Conservation (phyloP, 192 early-diverging fungal species). For the Backusella luteola region DNA sequence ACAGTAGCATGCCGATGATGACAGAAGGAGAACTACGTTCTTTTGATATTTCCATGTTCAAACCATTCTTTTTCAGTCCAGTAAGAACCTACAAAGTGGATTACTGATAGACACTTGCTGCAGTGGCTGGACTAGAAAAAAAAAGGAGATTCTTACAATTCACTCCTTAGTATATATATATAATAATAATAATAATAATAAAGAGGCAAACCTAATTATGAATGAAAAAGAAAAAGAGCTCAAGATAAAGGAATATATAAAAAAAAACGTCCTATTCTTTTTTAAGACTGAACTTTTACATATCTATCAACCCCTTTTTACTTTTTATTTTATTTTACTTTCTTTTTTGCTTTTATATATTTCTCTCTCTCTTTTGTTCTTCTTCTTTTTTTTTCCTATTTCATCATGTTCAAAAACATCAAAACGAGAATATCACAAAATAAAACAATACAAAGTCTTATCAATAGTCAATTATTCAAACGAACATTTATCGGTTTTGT, state of each 20-base stretch:
- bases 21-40: not conserved
- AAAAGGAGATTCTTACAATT: not conserved
- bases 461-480: not conserved
- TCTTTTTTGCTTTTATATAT: not conserved
- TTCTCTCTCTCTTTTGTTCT: not conserved
- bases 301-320: not conserved
- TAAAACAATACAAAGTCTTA: not conserved
- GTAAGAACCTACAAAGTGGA: slow-evolving; percentile 25
- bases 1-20: slow-evolving; percentile 14
- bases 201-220: not conserved
- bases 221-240: not conserved
- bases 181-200: not conserved
- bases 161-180: not conserved
- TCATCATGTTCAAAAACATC: not conserved
- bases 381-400: not conserved
- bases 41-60: slow-evolving; percentile 28
- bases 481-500: slow-evolving; percentile 5
- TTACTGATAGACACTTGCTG: slow-evolving; percentile 1
- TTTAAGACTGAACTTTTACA: not conserved
- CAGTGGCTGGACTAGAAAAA: not conserved
- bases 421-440: slow-evolving; percentile 6
- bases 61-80: slow-evolving; percentile 34
- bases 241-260: not conserved
- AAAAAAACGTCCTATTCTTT: not conserved
- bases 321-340: not conserved